A percentile compares a stretch with the other conserved stretches of the same genome.
phyloP scores from a whole-genome alignment of 768 basidiomycete genomes.

The Leccinum truebloodii region DNA sequence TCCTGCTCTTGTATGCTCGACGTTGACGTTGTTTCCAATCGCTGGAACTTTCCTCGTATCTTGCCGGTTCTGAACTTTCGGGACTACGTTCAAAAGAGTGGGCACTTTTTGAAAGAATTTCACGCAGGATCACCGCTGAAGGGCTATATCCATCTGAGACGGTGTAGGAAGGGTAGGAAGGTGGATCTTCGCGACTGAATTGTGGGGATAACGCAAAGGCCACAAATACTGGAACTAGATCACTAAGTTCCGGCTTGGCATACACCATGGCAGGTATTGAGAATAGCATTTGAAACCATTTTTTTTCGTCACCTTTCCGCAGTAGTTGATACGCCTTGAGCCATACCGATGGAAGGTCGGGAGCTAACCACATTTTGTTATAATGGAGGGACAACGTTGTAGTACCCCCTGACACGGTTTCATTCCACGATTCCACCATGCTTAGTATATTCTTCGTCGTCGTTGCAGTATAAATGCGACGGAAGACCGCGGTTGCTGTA shows the following conservation, averaged over 20 bases:
- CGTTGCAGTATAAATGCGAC: not conserved
- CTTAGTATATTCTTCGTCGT: not conserved
- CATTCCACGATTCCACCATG: slow-evolving; percentile 3
- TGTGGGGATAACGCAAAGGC: slow-evolving; percentile 27
- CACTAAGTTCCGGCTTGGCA: not conserved
- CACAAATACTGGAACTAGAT: slow-evolving; percentile 11
- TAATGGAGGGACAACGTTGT: slow-evolving; percentile 16
- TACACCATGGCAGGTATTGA: not conserved
- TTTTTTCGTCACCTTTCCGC: slow-evolving; percentile 4
- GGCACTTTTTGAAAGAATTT: not conserved
- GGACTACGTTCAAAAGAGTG: too few relatives aligned
- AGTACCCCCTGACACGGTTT: not conserved
- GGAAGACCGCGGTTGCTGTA: not conserved
- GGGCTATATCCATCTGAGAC: slow-evolving; percentile 12
- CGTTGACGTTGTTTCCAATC: too few relatives aligned
- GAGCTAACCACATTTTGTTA: slow-evolving; percentile 26
- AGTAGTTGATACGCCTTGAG: slow-evolving; percentile 29
- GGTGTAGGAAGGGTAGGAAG: slow-evolving; percentile 11
- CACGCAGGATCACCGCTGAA: not conserved
- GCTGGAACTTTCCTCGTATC: too few relatives aligned
- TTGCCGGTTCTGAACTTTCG: too few relatives aligned
- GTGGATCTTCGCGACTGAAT: slow-evolving; percentile 11
- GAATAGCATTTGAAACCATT: slow-evolving; percentile 1
- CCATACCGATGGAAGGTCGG: slow-evolving; percentile 20
- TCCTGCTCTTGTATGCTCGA: too few relatives aligned